Evolutionary conservation across 345 rosid species (phyloP).

Genomic region (Eutrema yunnanense): DNA sequence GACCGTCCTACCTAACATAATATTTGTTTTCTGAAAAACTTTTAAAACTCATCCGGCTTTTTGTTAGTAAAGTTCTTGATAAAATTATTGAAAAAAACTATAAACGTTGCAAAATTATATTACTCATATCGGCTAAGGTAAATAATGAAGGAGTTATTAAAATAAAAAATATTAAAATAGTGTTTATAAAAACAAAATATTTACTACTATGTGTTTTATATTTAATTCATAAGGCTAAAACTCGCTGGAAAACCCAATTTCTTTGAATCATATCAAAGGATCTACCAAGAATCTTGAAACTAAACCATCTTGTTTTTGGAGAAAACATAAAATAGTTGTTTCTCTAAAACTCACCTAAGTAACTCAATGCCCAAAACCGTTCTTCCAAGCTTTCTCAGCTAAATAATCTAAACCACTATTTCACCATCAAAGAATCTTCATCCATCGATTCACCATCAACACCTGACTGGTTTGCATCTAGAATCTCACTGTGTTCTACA

Average conservation of each 20-base stretch:
- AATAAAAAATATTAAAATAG: too few species aligned
- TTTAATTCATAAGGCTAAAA: too few species aligned
- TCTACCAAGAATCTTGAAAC: background rate
- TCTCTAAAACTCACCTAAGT: background rate
- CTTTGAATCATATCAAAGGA: background rate
- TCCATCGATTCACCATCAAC: conserved; percentile 46
- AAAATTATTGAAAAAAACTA: too few species aligned
- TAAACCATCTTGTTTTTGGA: conserved; percentile 7
- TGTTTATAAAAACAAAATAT: too few species aligned
- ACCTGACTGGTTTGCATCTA: conserved; percentile 32
- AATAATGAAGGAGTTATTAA: too few species aligned
- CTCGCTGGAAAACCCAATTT: background rate
- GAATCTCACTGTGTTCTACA: conserved; percentile 33
- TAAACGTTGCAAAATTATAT: too few species aligned
- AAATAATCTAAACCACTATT: background rate
- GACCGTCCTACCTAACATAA: too few species aligned
- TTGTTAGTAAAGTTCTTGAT: too few species aligned
- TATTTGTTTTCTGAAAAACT: too few species aligned
- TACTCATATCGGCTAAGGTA: too few species aligned
- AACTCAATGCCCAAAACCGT: background rate
- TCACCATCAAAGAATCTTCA: conserved; percentile 32
- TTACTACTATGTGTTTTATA: too few species aligned
- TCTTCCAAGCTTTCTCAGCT: background rate
- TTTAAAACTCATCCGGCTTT: too few species aligned
- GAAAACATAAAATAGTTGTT: background rate